Base-by-base conservation (phyloP, 1,284 basidiomycete genomes). In the Stygiomarasmius scandens region DNA sequence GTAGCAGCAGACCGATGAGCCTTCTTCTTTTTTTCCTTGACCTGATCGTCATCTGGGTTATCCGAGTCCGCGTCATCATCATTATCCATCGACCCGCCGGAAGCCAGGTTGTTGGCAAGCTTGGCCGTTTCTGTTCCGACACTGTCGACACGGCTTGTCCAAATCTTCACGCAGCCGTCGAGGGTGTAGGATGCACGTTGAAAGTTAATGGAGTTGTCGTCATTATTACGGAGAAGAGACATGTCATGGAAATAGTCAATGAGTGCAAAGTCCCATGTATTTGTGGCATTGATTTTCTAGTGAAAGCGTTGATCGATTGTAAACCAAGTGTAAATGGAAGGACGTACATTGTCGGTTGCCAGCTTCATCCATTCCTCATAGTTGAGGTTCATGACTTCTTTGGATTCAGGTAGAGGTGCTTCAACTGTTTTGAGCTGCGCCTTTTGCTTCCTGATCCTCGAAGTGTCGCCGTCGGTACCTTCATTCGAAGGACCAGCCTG, bases 361-460 rank as follows among this genome's bases (percentile, higher is more conserved):
- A 99, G 91, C 80, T 98, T 99, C 96, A 99, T 99, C 96, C 97
- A 99, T 71, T 99, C 95, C 71, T 99, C 96, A 69, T 90, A 96
- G 66, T 95, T 96, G 38, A 86, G 90, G 73, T 81, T 92, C 85
- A 93, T 92, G 29, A 93, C 85, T 14, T 88, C 83, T 34, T 86
- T 81, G 29, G 86, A 82, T 14, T 74, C 74, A 1, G 83, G 80
- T 2, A 83, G 81, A 56, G 85, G 81, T 14, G 83, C 78, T 2
- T 84, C 82, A 20, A 86, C 79, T 24, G 80, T 77, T 56, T 85
- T 83, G 9, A 90, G 78, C 56, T 83, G 85, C 58, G 84, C 83
- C 61, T 86, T 87, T 68, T 83, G 81, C 62, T 80, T 82, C 20
- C 76, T 73, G 3, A 73, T 69, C 59, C 75, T 72, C 10, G 79